Conservation (phyloP, 768 basidiomycete species). For the Xerocomus potaroensis region DNA sequence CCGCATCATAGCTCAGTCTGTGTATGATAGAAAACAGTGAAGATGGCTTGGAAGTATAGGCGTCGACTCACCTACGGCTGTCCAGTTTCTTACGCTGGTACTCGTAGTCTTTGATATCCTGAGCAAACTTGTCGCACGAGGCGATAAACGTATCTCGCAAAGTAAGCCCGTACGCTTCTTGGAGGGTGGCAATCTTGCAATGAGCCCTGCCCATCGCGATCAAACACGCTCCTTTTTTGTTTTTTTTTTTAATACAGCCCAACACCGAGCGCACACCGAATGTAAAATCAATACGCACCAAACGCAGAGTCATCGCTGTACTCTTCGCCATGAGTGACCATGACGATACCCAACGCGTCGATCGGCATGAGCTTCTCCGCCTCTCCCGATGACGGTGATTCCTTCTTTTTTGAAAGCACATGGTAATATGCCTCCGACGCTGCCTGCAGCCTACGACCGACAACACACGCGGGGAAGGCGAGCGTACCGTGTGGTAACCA, state of each 20-base stretch:
- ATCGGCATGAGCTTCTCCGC: constrained; percentile 68
- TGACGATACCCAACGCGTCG: constrained; percentile 78
- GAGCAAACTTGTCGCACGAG: constrained; percentile 59
- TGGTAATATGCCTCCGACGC: constrained; percentile 72
- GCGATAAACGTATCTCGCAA: constrained; percentile 71
- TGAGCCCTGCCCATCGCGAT: constrained; percentile 77
- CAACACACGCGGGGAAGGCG: too few relatives aligned
- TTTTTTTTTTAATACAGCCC: too few relatives aligned
- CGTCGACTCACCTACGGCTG: constrained; percentile 58
- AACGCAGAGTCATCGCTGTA: constrained; percentile 73
- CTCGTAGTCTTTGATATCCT: constrained; percentile 83
- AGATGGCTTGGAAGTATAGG: neutral
- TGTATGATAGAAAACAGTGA: neutral
- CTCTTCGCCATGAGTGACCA: constrained; percentile 83
- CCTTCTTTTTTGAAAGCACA: constrained; percentile 71
- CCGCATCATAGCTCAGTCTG: constrained; percentile 77
- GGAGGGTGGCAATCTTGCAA: constrained; percentile 78
- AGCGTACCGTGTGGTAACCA: too few relatives aligned
- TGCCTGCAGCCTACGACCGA: constrained; percentile 51
- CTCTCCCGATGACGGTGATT: constrained; percentile 56
- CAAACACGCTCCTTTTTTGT: constrained; percentile 73
- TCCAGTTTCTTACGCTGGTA: constrained; percentile 80
- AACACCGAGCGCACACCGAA: constrained; percentile 9
- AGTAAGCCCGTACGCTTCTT: constrained; percentile 73
- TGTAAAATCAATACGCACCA: constrained; percentile 40